Conservation (phyloP, 192 early-diverging fungal genomes). For the Gonapodya prolifera region DNA sequence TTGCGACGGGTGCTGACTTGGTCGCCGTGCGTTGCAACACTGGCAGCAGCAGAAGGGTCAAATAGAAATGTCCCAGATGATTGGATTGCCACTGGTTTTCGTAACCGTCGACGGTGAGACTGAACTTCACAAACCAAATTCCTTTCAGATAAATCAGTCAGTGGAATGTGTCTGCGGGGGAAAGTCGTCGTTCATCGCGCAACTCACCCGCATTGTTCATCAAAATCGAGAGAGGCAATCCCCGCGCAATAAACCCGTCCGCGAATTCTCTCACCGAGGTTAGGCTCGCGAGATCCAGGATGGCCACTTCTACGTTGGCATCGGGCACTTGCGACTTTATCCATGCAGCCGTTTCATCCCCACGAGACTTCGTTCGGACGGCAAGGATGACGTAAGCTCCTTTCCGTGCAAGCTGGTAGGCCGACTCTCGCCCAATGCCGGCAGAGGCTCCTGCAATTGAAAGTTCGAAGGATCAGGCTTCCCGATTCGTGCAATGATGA, state of each 20-base stretch:
- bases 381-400: neutral
- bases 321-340: neutral
- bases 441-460: neutral
- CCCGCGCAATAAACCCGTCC: neutral
- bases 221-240: neutral
- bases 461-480: no score
- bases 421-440: neutral
- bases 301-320: neutral
- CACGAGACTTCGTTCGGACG: neutral
- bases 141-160: no score
- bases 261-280: neutral
- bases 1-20: neutral
- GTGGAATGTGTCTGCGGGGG: no score
- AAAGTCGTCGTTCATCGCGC: no score
- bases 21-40: conserved; percentile 3
- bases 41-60: conserved; percentile 16
- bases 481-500: no score
- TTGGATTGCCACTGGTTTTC: conserved; percentile 15
- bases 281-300: neutral
- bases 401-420: neutral
- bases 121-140: neutral
- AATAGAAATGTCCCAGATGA: conserved; percentile 17
- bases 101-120: conserved; percentile 10
- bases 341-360: neutral
- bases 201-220: conserved; percentile 6